Conservation (phyloP, 805 yeast genomes). For the Spathaspora gorwiae region DNA sequence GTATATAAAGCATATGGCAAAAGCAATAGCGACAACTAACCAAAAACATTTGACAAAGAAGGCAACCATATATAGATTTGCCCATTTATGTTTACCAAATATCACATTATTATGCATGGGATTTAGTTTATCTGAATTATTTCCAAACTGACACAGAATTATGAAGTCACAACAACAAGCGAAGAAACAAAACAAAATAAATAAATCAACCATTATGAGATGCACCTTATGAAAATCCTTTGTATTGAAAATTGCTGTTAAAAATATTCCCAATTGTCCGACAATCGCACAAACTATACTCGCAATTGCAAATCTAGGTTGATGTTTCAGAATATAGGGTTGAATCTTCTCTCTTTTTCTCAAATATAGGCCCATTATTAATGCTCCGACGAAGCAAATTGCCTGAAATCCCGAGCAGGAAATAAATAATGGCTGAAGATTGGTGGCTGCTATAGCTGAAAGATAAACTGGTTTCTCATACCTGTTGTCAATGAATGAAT, state of each 20-base stretch:
- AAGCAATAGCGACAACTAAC: slow-evolving; percentile 60
- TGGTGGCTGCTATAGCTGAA: slow-evolving; percentile 85
- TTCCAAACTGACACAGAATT: slow-evolving; percentile 37
- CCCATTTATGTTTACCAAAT: slow-evolving; percentile 34
- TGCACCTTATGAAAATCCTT: slow-evolving; percentile 55
- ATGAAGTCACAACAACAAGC: slow-evolving; percentile 35
- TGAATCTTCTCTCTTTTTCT: slow-evolving; percentile 52
- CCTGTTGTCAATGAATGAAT: slow-evolving; percentile 50
- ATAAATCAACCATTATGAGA: slow-evolving; percentile 59
- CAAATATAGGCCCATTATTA: slow-evolving; percentile 58
- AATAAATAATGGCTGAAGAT: slow-evolving; percentile 78
- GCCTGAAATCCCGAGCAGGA: slow-evolving; percentile 76
- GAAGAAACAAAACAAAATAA: slow-evolving; percentile 57
- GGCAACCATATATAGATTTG: slow-evolving; percentile 42
- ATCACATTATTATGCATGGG: slow-evolving; percentile 37
- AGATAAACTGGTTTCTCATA: slow-evolving; percentile 60
- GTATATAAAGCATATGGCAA: slow-evolving; percentile 66
- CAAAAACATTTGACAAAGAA: slow-evolving; percentile 56
- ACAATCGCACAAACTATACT: slow-evolving; percentile 42
- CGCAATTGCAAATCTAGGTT: slow-evolving; percentile 40
- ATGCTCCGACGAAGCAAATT: slow-evolving; percentile 59
- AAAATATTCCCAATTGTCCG: slow-evolving; percentile 68
- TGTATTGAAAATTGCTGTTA: slow-evolving; percentile 73
- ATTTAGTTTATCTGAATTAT: slow-evolving; percentile 29
- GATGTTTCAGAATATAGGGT: slow-evolving; percentile 42